Percentiles rank a stretch among this genome's conserved stretches.
These are phyloP conservation scores for Blumeriella jaapii DNA, from an alignment of 2,329 filamentous ascomycete genomes.

Conservation along the genomic window DNA sequence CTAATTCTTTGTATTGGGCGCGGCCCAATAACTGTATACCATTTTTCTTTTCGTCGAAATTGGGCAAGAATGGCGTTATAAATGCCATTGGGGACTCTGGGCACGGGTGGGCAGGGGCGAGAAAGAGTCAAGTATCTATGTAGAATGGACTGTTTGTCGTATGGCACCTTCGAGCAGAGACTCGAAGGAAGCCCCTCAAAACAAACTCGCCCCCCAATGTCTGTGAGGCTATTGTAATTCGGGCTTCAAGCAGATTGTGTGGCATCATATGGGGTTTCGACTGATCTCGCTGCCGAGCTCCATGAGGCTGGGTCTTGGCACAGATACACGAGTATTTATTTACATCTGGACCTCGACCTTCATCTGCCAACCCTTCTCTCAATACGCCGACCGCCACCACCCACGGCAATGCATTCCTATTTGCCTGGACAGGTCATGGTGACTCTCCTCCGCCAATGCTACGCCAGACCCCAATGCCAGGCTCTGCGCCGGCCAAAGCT, in stretches of 20 bases:
- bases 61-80: conserved; percentile 8
- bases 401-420: conserved; percentile 20
- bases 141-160: conserved; percentile 21
- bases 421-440: conserved; percentile 20
- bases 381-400: not conserved
- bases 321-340: conserved; percentile 11
- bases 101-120: not conserved
- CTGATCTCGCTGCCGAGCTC: no score
- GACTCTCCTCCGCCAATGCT: conserved; percentile 21
- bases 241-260: not conserved
- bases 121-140: conserved; percentile 6
- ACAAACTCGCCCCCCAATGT: no score
- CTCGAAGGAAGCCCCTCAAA: conserved; percentile 14
- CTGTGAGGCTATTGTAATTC: not conserved
- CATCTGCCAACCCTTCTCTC: not conserved
- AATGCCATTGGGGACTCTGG: conserved; percentile 2
- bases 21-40: conserved; percentile 14
- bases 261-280: no score
- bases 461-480: conserved; percentile 15
- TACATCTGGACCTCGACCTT: not conserved
- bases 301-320: conserved; percentile 1
- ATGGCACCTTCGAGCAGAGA: conserved; percentile 20
- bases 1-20: conserved; percentile 1
- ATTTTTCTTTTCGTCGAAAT: conserved; percentile 1
- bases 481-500: conserved; percentile 1